Percentiles rank a stretch among this genome's conserved stretches.
Evolutionary conservation across 139 green algal genomes (phyloP).

Genomic region (Micractinium sp.): DNA sequence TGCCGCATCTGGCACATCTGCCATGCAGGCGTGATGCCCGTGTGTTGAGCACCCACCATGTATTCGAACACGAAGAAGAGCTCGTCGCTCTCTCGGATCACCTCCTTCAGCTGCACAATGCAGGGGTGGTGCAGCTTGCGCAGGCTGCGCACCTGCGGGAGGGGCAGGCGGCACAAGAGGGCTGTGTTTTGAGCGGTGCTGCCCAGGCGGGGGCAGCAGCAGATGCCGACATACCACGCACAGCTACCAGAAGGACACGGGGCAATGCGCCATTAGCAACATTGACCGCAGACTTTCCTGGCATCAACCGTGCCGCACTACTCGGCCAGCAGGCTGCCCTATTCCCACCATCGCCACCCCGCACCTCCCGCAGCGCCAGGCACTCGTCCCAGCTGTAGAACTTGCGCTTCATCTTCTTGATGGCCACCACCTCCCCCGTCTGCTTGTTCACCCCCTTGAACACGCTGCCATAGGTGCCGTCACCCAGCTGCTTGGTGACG

Average conservation of each 20-base stretch:
- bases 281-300: not conserved
- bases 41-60: slow-evolving; percentile 63
- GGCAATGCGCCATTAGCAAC: no score
- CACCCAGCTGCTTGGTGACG: slow-evolving; percentile 90
- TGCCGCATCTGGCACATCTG: no score
- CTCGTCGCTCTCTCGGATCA: slow-evolving; percentile 96
- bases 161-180: no score
- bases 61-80: slow-evolving; percentile 98
- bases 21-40: not conserved
- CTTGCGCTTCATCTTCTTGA: slow-evolving; percentile 99
- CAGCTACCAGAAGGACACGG: no score
- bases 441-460: slow-evolving; percentile 94
- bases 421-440: slow-evolving; percentile 94
- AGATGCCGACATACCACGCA: no score
- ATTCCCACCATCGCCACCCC: not conserved
- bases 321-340: not conserved
- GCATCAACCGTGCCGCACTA: not conserved
- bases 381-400: slow-evolving; percentile 97
- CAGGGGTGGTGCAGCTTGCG: slow-evolving; percentile 93
- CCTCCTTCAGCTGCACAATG: slow-evolving; percentile 96
- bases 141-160: slow-evolving; percentile 84
- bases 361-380: slow-evolving; percentile 89
- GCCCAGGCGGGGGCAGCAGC: no score
- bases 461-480: slow-evolving; percentile 96
- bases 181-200: no score